Base-by-base conservation (phyloP, 129 eudicot species). In the Chrysanthemum makinoi region DNA sequence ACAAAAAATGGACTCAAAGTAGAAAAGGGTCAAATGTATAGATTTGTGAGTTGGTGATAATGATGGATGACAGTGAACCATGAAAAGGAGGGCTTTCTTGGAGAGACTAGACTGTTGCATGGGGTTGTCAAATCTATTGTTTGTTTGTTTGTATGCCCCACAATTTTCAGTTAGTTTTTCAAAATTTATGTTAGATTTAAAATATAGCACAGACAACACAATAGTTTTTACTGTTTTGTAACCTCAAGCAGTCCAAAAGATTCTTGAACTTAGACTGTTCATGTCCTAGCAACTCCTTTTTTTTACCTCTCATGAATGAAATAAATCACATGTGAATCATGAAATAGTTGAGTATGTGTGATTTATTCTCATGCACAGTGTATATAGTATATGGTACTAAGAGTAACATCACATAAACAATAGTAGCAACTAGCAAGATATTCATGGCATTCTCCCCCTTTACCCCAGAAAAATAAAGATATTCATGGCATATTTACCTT, bases 71-170 rank as follows among this genome's bases (percentile, higher is more conserved):
- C 74, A 68, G 72, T 22, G 15, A 22, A 62, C 52, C 69, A 73
- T 72, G 68, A 73, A 73, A 73, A 73, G 77, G 26, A 73, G 77
- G 18, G 77, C 47, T 73, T 61, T 64, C 48, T 61, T 72, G 77
- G 68, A 60, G 50, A 13, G n/a, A 18, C 52, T 68, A 56, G 56
- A 58, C 65, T 72, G 60, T 59, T 66, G 60, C 49, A 60, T 72
- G 60, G 76, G 76, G 76, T 72, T 72, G 77, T 73, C 77, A 73
- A 73, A 26, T 52, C 59, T 73, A 61, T 73, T 73, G 69, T 73
- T 73, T 73, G 69, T 73, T 72, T 72, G 7, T 49, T 60, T 49
- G 48, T 48, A 28, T 15, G 35, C 10, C 28, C 15, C 4, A 8
- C 9, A 20, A 2, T 26, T 17, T 4, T 59, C 10, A 20, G 13